Base-by-base conservation (phyloP, 1,284 basidiomycete species). In the Laetiporus sulphureus region DNA sequence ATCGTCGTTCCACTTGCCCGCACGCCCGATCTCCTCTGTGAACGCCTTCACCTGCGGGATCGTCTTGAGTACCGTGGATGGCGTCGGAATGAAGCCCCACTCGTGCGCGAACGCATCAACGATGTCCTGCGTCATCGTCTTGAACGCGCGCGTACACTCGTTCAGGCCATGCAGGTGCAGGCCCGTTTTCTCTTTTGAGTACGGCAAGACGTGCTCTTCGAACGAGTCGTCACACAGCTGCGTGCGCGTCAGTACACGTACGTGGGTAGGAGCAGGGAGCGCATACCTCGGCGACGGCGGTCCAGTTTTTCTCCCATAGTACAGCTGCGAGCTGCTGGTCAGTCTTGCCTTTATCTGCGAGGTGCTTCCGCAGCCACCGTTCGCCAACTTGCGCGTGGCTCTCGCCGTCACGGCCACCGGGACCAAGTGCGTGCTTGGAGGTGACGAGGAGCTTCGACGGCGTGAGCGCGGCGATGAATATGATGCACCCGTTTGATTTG, bases 401-500 rank as follows among this genome's bases (percentile, higher is more conserved):
- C 32, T 73, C 58, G 1, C 46, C 15, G 0, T 56, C 58, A 2
- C 58, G 64, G 11, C 57, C 42, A 0, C 44, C 49, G 15, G 68
- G 67, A 0, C 94, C 94, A 1, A 95, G 60, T 0, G 89, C 82
- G 55, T 96, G 94, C 62, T 99, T 99, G 0, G 92, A 96, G 0
- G 93, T 92, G 42, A 98, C 77, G 11, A 99, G 60, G 1, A 99
- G 67, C 50, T 89, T 79, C 0, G 66, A 65, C 0, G 83, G 75
- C 0, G 86, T 84, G 3, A 99, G 72, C 0, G 96, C 85, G 0
- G 90, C 83, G 54, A 99, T 85, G 65, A 99, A 93, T 54, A 99
- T 97, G 62, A 99, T 93, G 61, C 96, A 99, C 2, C 95, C 96
- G 50, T 99, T 99, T 1, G 91, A 92, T 63, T 99, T 99, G 48